Base-by-base conservation (phyloP, 768 basidiomycete genomes). In the Rubroboletus pulcherrimus region DNA sequence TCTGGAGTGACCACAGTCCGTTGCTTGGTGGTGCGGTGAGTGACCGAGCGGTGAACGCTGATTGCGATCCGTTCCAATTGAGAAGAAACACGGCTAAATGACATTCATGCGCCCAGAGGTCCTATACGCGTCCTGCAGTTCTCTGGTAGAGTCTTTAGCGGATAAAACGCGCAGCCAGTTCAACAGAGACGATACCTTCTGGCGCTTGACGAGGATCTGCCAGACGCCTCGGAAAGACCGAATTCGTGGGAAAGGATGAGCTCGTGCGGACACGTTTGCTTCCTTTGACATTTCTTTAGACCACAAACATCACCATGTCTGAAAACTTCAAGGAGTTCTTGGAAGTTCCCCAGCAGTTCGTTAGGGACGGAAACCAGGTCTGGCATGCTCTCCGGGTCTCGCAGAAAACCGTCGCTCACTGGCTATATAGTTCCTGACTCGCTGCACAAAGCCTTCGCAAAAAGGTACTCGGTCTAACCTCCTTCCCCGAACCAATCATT, bases 371-470 rank as follows among this genome's bases (percentile, higher is more conserved):
- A 54, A 91, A 89, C 65, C 92, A 94, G 80, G 96, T 93, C 40
- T 55, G 82, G 74, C 34, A 5, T 49, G 11, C 11, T 33, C 7
- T 45, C 14, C 3, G 9, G 6, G 0, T 33, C 26, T 24, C 1
- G 11, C 7, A 1, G 9, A 11, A 41, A 38, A 34, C 33, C 31
- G 46, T 63, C 49, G 26, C 63, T 68, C 41, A 57, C 57, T 31
- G 37, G 29, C 6, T 10, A 4, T 3, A 26, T 54, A 98, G 97
- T 98, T 99, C 79, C 77, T 99, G 60, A 90, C 87, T 64, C 87
- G 95, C 69, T 99, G 97, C 82, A 96, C 94, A 55, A 99, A 99
- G 77, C 97, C 97, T 57, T 92, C 92, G 50, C 84, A 89, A 72
- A 92, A 92, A 78, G 97, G 97, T 97, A 61, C 48, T 10, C 33